phyloP scores from a whole-genome alignment of 257 asterid genomes.

The Henckelia pumila region DNA sequence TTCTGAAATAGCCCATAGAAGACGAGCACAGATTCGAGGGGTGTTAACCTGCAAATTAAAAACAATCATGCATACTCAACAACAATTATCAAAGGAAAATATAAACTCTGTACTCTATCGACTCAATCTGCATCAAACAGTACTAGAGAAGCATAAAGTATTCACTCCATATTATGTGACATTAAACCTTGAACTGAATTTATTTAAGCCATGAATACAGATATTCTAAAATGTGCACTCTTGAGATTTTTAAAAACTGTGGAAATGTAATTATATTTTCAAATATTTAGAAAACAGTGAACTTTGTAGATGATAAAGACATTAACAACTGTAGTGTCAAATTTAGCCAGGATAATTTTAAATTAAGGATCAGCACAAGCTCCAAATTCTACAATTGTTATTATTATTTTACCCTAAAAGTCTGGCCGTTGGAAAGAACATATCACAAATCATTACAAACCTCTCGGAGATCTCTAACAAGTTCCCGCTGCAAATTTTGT shows the following conservation, averaged over 20 bases:
- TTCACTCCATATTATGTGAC: background rate
- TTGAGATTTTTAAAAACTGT: background rate
- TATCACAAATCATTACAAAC: slow-evolving; percentile 39
- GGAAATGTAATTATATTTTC: background rate
- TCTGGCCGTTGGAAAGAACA: background rate
- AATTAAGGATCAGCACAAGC: slow-evolving; percentile 8
- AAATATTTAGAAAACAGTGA: no score
- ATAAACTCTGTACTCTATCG: slow-evolving; percentile 6
- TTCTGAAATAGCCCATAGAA: slow-evolving; percentile 85
- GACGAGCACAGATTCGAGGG: slow-evolving; percentile 71
- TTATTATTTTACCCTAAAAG: no score
- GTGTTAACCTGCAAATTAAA: slow-evolving; percentile 71
- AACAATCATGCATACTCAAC: slow-evolving; percentile 10
- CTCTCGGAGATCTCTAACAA: slow-evolving; percentile 78
- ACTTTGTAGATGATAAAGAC: slow-evolving; percentile 9
- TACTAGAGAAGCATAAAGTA: slow-evolving; percentile 2
- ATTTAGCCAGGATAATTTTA: background rate
- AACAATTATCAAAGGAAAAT: background rate
- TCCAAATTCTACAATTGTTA: background rate
- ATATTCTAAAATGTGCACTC: background rate
- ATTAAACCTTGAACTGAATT: no score
- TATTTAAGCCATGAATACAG: slow-evolving; percentile 17
- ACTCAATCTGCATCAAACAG: slow-evolving; percentile 7
- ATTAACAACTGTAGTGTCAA: slow-evolving; percentile 11
- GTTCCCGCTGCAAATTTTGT: slow-evolving; percentile 81